Base-by-base conservation (phyloP, 148 eudicot genomes). In the Vaccinium corymbosum region DNA sequence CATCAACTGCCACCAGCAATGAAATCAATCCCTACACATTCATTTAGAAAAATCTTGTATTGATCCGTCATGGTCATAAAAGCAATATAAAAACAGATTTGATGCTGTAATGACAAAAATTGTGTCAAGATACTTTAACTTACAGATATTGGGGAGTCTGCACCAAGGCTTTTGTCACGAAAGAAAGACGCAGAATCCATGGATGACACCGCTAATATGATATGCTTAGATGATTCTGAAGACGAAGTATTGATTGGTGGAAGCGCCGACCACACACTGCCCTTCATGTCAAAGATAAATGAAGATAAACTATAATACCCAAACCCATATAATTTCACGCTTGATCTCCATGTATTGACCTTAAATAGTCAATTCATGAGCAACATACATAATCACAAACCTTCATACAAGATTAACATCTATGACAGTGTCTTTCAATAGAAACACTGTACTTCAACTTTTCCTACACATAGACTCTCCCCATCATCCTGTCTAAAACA, bases 231-330 rank as follows among this genome's bases (percentile, higher is more conserved):
- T 81, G 81, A 66, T 73, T 81, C 84, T 42, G 92, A 78, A 75
- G 93, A 90, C 50, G 91, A 89, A 27, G 56, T 82, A 76, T 86
- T 89, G 52, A 92, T 79, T 77, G 95, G 94, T 80, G 98, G 99
- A 90, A 97, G 95, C 55, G 99, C 92, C 16, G 99, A 94, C 99
- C 95, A 97, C 86, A 97, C 98, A 93, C 99, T 97, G 98, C 93
- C 94, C 94, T 93, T 93, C 92, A 93, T 76, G 86, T 76, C 57
- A 83, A 80, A 87, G 86, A 83, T 56, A 57, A 49, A 68, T 49
- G 72, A 86, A 87, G 66, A 79, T 35, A 83, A 83, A 85, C 6
- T 29, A 53, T 38, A 78, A 76, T 29, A 52, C 72, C 27, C 81
- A 72, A 83, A 75, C n/a, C 7, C 32, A 42, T 59, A 27, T n/a